Conservation (phyloP, 805 yeast genomes). For the Nakazawaea molendinolei region DNA sequence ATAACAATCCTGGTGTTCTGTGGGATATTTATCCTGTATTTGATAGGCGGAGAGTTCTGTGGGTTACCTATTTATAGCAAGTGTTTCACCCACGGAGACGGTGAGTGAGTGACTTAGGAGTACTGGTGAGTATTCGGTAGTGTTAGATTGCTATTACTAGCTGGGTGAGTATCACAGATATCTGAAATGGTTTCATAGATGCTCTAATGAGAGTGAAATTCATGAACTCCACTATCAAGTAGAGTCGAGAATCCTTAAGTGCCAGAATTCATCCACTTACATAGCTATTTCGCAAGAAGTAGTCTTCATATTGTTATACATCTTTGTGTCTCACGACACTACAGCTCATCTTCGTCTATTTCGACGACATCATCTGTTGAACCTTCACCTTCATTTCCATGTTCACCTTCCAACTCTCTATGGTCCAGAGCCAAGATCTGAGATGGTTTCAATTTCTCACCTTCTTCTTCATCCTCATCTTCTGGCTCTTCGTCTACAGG, state of each 20-base stretch:
- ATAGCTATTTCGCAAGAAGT: too few species aligned
- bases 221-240: too few species aligned
- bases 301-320: too few species aligned
- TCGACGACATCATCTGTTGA: background rate
- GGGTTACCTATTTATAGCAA: constrained; percentile 43
- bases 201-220: too few species aligned
- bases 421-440: constrained; percentile 15
- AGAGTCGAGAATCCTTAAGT: too few species aligned
- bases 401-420: constrained; percentile 12
- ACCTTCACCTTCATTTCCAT: constrained; percentile 13
- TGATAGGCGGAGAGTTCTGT: constrained; percentile 44
- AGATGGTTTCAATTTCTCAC: constrained; percentile 12
- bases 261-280: too few species aligned
- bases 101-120: background rate
- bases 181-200: too few species aligned
- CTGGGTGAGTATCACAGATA: too few species aligned
- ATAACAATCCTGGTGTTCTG: constrained; percentile 22
- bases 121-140: background rate
- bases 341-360: background rate
- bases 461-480: constrained; percentile 14
- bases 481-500: constrained; percentile 11
- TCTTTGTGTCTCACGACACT: too few species aligned
- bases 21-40: constrained; percentile 30
- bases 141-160: too few species aligned
- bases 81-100: constrained; percentile 23